Base-by-base conservation (phyloP, 2,329 filamentous ascomycete species). In the Penicillium sp. region DNA sequence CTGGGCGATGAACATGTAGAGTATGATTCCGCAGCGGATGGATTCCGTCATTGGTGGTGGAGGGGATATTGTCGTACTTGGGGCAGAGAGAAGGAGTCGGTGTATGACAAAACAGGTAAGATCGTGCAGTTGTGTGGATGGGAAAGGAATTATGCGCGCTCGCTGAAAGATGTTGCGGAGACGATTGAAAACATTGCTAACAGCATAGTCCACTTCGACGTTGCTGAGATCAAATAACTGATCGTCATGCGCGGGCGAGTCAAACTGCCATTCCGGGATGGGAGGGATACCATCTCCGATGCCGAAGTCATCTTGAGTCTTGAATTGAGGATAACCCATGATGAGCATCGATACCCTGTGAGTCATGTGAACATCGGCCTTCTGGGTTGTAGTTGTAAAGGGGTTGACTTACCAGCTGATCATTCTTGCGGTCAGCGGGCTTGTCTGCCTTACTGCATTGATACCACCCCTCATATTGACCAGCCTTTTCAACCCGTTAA, bases 331-430 rank as follows among this genome's bases (percentile, higher is more conserved):
- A 25, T 61, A 49, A 8, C 80, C 79, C 55, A 72, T 81, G 6
- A 85, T 75, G 4, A 85, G 71, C 75, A 85, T 75, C 0, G 82
- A 82, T n/a, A 84, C 80, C 83, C 83, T 84, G 31, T 3, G 1
- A 6, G 10, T 42, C 25, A 40, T 50, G 49, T 59, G 22, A 54
- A 26, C 19, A 45, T 35, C 9, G 48, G 26, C 14, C 3, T 10
- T 7, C 9, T 25, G 5, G 2, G 11, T 31, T 0, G 25, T 4
- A 12, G 11, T 31, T 0, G 25, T 4, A 12, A 12, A 17, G 9
- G 4, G 12, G 5, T 26, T 0, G 10, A 62, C 77, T 69, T 63
- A 82, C 81, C 81, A 83, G 56, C 75, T 73, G 10, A 83, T 70
- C 81, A 84, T 84, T 52, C 81, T 77, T 8, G 80, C 81, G 0